These are phyloP conservation scores for Scytalidium sp. DNA, from an alignment of 2,329 filamentous ascomycete genomes.

Conservation along the genomic window DNA sequence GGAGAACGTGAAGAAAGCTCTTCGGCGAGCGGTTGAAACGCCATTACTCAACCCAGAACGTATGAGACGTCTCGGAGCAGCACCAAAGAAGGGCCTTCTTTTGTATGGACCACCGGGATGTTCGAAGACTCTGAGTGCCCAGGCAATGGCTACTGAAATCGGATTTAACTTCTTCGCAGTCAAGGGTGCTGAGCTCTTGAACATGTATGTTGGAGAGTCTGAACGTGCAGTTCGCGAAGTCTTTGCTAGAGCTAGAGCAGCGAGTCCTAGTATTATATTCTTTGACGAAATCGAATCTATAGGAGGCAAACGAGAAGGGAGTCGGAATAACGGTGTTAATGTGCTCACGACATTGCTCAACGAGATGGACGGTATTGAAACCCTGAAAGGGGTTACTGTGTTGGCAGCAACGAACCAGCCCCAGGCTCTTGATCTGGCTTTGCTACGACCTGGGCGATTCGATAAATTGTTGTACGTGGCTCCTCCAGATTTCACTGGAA, in stretches of 20 bases:
- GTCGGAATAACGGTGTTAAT: constrained; percentile 60
- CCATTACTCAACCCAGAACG: constrained; percentile 38
- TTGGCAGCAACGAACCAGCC: constrained; percentile 91
- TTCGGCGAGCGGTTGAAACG: constrained; percentile 41
- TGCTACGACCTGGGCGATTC: constrained; percentile 82
- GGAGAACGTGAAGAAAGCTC: constrained; percentile 64
- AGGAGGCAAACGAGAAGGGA: constrained; percentile 42
- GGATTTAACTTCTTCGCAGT: constrained; percentile 92
- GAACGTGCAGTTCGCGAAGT: constrained; percentile 82
- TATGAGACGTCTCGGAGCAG: constrained; percentile 47
- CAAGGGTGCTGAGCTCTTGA: constrained; percentile 88
- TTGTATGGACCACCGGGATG: constrained; percentile 92
- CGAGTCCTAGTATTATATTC: constrained; percentile 89
- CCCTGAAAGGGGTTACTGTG: constrained; percentile 77
- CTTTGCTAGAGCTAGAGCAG: constrained; percentile 81
- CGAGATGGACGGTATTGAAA: constrained; percentile 94
- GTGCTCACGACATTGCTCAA: constrained; percentile 87
- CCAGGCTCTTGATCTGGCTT: constrained; percentile 78
- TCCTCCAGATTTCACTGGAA: constrained; percentile 69
- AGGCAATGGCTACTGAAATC: constrained; percentile 86
- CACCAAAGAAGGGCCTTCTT: constrained; percentile 76
- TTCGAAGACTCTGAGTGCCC: constrained; percentile 89
- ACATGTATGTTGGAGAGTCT: constrained; percentile 96
- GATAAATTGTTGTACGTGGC: constrained; percentile 84
- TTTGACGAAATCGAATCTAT: constrained; percentile 96